Conservation (phyloP, 2,329 filamentous ascomycete species). For the Aphanoascus verrucosus region DNA sequence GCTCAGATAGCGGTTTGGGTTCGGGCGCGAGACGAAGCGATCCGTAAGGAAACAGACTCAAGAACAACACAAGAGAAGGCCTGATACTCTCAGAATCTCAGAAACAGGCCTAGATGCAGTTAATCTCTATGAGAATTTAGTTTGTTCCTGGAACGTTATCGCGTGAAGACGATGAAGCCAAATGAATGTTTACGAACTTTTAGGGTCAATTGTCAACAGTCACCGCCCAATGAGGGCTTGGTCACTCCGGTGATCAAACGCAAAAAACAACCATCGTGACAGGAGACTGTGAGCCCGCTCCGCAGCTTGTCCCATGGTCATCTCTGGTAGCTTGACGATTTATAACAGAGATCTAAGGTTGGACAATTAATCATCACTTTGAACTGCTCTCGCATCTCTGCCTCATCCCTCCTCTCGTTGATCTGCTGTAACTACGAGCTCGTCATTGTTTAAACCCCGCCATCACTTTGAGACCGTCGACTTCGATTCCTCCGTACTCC, state of each 20-base stretch:
- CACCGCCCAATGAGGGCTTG: constrained; percentile 8
- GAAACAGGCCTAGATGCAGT: neutral
- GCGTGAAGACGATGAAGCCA: neutral
- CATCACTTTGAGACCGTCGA: neutral
- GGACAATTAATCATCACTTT: neutral
- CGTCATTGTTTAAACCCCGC: neutral
- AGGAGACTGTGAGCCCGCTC: neutral
- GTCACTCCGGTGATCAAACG: constrained; percentile 9
- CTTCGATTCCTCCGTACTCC: neutral
- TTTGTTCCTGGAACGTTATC: neutral
- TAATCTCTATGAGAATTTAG: neutral
- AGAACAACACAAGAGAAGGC: neutral
- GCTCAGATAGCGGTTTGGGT: neutral
- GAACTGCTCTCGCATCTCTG: neutral
- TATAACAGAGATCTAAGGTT: neutral
- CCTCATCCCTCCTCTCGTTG: neutral
- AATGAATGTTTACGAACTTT: neutral
- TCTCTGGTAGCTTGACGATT: neutral
- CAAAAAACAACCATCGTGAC: neutral
- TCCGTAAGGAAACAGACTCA: neutral
- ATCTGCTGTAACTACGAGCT: neutral
- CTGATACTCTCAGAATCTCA: neutral
- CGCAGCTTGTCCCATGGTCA: constrained; percentile 2
- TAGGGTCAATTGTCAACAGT: constrained; percentile 1
- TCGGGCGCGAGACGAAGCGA: constrained; percentile 1